Percentiles rank a stretch among this genome's conserved stretches.
Evolutionary conservation across 371 early-diverging fungal species (phyloP).

Genomic region (Haplosporangium sp.): DNA sequence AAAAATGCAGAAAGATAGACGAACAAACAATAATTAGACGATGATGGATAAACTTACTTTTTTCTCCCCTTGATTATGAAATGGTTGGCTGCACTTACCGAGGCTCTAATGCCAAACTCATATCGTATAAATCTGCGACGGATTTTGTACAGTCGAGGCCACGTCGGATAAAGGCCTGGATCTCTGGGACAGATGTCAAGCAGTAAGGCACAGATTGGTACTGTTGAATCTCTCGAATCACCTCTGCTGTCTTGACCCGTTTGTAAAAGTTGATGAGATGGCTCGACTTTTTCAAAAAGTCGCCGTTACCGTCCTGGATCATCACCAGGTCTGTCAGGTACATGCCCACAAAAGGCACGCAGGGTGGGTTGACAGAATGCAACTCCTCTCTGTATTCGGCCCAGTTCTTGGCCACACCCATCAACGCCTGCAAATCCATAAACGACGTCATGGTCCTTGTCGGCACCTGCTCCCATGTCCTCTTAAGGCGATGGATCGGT

Average conservation of each 20-base stretch:
- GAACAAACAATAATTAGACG: not conserved
- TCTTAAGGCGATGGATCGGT: slow-evolving; percentile 87
- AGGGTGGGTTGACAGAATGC: slow-evolving; percentile 88
- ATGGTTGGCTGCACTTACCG: slow-evolving; percentile 47
- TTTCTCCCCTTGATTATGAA: not conserved
- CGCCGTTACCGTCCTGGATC: slow-evolving; percentile 93
- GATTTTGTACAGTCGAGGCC: slow-evolving; percentile 68
- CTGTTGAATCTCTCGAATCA: slow-evolving; percentile 92
- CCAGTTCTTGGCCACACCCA: slow-evolving; percentile 89
- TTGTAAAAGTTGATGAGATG: slow-evolving; percentile 90
- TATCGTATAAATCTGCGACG: slow-evolving; percentile 76
- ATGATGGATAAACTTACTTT: not conserved
- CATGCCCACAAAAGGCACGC: slow-evolving; percentile 91
- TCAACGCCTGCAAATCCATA: slow-evolving; percentile 65
- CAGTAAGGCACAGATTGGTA: slow-evolving; percentile 89
- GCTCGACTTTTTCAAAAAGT: slow-evolving; percentile 68
- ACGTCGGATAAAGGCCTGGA: slow-evolving; percentile 80
- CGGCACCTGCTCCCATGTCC: slow-evolving; percentile 86
- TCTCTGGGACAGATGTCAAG: slow-evolving; percentile 77
- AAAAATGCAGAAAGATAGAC: not conserved
- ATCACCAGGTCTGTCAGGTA: slow-evolving; percentile 94
- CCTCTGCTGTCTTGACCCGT: slow-evolving; percentile 86
- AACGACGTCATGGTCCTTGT: slow-evolving; percentile 69
- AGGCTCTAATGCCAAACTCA: slow-evolving; percentile 78
- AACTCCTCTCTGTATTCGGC: slow-evolving; percentile 87